Conservation (phyloP, 768 basidiomycete species). For the Auricularia sp. region DNA sequence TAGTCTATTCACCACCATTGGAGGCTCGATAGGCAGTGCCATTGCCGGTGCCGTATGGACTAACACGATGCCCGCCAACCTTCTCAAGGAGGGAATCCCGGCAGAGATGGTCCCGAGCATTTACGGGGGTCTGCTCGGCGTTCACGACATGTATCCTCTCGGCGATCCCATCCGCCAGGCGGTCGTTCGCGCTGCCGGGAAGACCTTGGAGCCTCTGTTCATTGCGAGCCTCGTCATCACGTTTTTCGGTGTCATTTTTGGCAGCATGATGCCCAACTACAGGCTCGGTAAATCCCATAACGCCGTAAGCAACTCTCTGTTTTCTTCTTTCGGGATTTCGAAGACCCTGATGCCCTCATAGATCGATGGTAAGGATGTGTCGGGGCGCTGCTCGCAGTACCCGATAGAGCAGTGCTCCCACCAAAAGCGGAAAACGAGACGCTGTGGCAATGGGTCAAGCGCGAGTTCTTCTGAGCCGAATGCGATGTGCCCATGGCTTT, state of each 20-base stretch:
- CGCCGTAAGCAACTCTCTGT: neutral
- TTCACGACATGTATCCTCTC: conserved; percentile 12
- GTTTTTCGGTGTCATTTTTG: conserved; percentile 30
- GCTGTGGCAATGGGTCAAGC: neutral
- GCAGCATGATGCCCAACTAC: conserved; percentile 29
- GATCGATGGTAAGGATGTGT: neutral
- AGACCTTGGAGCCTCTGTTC: conserved; percentile 19
- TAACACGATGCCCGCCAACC: conserved; percentile 16
- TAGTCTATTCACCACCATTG: conserved; percentile 40
- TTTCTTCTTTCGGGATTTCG: neutral
- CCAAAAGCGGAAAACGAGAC: neutral
- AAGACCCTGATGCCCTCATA: neutral
- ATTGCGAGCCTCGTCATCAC: conserved; percentile 29
- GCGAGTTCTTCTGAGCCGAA: neutral
- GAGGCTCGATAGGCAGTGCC: conserved; percentile 35
- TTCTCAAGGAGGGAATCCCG: conserved; percentile 15
- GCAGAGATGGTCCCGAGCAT: conserved; percentile 9
- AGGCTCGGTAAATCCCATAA: conserved; percentile 34
- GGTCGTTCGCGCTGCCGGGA: conserved; percentile 19
- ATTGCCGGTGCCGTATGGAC: conserved; percentile 22
- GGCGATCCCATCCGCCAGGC: conserved; percentile 8
- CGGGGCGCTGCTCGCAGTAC: neutral
- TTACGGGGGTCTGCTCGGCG: conserved; percentile 9
- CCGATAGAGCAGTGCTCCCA: neutral
- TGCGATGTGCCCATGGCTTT: neutral